Evolutionary conservation across 129 eudicot species (phyloP), one percentile per base, ranked within the genome.

Genomic region (Daucus carota): DNA sequence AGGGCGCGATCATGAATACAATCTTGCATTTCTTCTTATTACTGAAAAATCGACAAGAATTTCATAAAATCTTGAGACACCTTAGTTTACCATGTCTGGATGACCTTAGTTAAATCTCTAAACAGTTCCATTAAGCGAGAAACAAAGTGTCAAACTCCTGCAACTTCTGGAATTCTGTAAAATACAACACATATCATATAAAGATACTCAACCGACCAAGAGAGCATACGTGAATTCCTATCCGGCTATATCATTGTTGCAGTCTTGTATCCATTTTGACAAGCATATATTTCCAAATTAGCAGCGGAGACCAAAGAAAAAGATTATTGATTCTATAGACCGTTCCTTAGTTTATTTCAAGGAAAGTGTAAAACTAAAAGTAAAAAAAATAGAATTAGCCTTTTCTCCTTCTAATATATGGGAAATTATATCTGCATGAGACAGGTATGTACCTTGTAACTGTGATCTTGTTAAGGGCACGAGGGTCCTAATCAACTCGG

Each of bases 151-250:
- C 71, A 66, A 66, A 32, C 40, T 66, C 20, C 9, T 36, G n/a
- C n/a, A n/a, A n/a, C n/a, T n/a, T n/a, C n/a, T n/a, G n/a, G n/a
- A n/a, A n/a, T n/a, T n/a, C n/a, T n/a, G n/a, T n/a, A n/a, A 68
- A 16, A 18, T 33, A 16, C 44, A 33, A 16, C 9, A 63, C 72
- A 29, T 17, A 67, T 16, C 3, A 18, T 3, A 0, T 69, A 8
- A 36, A 66, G 42, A 66, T 66, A 17, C 41, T 66, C 43, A 66
- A 66, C 71, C 43, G 36, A 32, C 40, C n/a, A n/a, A n/a, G 71
- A 7, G 32, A 33, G 11, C 6, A 15, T 69, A 16, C 41, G 24
- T 17, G 7, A 34, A 34, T 18, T 17, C 14, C 73, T 36, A 40
- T 32, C 38, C 16, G 22, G 20, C 38, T 16, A 34, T 18, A 4